Base-by-base conservation (phyloP, 768 basidiomycete genomes). In the Tulasnella sp. region DNA sequence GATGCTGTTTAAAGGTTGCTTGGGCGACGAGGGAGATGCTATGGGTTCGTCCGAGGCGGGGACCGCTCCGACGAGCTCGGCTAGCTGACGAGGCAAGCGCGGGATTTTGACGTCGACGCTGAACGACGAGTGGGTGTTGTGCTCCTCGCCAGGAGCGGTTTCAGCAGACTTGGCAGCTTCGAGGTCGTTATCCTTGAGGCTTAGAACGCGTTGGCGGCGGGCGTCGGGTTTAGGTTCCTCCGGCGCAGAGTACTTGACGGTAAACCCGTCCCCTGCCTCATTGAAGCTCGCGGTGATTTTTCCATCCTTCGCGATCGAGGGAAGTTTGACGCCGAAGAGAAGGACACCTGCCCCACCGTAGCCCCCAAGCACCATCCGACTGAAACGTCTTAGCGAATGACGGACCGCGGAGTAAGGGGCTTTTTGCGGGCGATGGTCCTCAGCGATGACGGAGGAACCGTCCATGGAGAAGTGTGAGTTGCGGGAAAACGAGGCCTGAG, bases 281-380 rank as follows among this genome's bases (percentile, higher is more conserved):
- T 72, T 72, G 9, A 72, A 41, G n/a, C 40, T 39, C 1, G 39
- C 40, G 29, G 62, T 63, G 5, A 64, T 65, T 35, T 29, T 52
- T 32, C 69, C 69, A 14, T n/a, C 42, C n/a, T 70, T 70, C n/a
- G 69, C 47, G 7, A 35, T 16, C 3, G 69, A 59, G 22, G 76
- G 77, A 22, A 74, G 80, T 0, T 85, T 81, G 8, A 92, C 84
- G 7, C 92, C 92, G 75, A 94, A 94, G 80, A 94, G 93, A 40
- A 92, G 79, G 35, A 93, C 82, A 63, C 87, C 88, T 0, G 91
- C 88, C 1, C 92, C 92, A 16, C 92, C 92, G 75, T 94, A 94
- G 2, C 91, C 90, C 1, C 90, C 92, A 7, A 94, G 82, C 1
- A 90, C 90, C 81, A 94, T 86, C 78, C 92, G 92, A 16, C 90